Evolutionary conservation across 2,329 filamentous ascomycete species (phyloP), one percentile per base, ranked within the genome.

Genomic region (Sordariomycetes sp.): DNA sequence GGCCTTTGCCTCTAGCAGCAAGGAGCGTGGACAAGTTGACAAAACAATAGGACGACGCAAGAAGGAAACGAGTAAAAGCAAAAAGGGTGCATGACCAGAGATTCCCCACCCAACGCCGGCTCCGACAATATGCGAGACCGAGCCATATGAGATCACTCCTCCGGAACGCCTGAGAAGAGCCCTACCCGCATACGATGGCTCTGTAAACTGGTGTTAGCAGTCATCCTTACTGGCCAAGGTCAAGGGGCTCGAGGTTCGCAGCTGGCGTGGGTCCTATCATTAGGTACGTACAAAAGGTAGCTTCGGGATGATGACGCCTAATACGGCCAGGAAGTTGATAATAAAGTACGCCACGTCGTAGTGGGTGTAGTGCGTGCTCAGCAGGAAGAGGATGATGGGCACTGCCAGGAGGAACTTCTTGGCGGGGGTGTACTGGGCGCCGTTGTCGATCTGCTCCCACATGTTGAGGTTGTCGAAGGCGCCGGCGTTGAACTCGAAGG

Each of bases 371-470:
- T 99, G 94, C 25, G 94, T 99, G 81, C 93, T 97, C 67, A 97
- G 79, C 59, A 99, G 81, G 72, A 99, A 99, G 62, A 99, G 81
- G 63, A 92, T 82, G 66, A 99, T 96, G 46, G 94, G 94, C 37
- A 97, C 93, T 67, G 88, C 90, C 66, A 97, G 85, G 60, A 99
- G 79, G 69, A 99, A 99, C 74, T 99, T 99, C 80, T 99, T 99
- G 64, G 94, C 90, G 3, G 94, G 94, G 1, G 94, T 99, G 77
- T 97, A 99, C 73, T 99, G 94, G 66, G 94, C 94, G 53, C 94
- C 94, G 68, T 97, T 95, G 78, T 99, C 94, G 72, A 99, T 99
- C 76, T 99, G 94, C 78, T 99, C 94, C 94, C 94, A 99, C 94
- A 99, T 97, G 77, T 97, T 99, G 69, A 99, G 81, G 73, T 99